phyloP scores from a whole-genome alignment of 176 grass and related monocot genomes.

The Oryza nivara region DNA sequence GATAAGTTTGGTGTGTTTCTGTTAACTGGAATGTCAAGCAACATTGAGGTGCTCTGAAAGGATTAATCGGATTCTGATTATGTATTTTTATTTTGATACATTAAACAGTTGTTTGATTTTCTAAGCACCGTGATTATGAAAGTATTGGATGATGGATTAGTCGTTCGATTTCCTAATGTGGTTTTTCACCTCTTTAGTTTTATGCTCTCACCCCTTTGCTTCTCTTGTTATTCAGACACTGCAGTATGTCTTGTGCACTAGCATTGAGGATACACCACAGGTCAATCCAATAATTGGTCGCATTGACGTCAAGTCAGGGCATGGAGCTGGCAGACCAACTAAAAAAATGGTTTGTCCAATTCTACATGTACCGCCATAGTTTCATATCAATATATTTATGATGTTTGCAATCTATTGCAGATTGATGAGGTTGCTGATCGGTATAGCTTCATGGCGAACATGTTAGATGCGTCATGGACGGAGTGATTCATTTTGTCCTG shows the following conservation, averaged over 20 bases:
- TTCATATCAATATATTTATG: conserved; percentile 30
- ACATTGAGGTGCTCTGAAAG: conserved; percentile 23
- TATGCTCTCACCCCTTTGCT: conserved; percentile 34
- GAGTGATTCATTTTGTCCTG: conserved; percentile 31
- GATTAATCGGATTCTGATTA: neutral
- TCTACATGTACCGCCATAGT: neutral
- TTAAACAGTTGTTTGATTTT: conserved; percentile 7
- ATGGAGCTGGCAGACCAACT: conserved; percentile 90
- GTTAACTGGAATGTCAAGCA: conserved; percentile 15
- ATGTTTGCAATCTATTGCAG: conserved; percentile 42
- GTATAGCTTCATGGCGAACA: conserved; percentile 94
- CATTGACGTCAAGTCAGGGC: conserved; percentile 86
- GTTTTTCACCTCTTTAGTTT: conserved; percentile 3
- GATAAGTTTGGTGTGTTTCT: too few species aligned
- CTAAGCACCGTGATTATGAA: neutral
- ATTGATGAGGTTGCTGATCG: conserved; percentile 82
- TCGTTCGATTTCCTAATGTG: neutral
- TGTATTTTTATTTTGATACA: neutral
- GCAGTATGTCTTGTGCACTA: conserved; percentile 73
- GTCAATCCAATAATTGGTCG: conserved; percentile 87
- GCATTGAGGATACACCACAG: conserved; percentile 53
- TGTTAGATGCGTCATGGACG: conserved; percentile 68
- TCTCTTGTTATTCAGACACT: conserved; percentile 61
- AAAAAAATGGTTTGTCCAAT: conserved; percentile 71
- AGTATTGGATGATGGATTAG: conserved; percentile 10